A percentile compares a stretch with the other conserved stretches of the same genome.
phyloP scores from a whole-genome alignment of 1,139 yeast genomes.

The Saccharomycopsis crataegensis region DNA sequence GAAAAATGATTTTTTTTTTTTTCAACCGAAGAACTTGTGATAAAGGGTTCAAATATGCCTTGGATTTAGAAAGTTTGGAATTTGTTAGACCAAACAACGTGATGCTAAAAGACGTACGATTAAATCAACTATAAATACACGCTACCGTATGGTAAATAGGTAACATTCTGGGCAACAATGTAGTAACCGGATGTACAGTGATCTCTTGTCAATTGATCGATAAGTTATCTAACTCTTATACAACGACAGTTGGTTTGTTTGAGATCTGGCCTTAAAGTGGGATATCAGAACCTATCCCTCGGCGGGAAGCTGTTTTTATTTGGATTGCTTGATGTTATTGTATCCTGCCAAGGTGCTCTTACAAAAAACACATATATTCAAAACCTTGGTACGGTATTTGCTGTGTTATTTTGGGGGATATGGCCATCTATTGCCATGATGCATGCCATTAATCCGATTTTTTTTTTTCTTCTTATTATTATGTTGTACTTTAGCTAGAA shows the following conservation, averaged over 20 bases:
- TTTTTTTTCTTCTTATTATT: no score
- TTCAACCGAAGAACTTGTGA: not conserved
- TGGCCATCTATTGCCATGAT: constrained; percentile 1
- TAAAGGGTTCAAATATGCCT: not conserved
- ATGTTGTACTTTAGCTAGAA: no score
- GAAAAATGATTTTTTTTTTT: not conserved
- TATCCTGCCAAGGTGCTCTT: no score
- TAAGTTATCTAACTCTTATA: no score
- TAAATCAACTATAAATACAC: no score
- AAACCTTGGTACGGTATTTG: constrained; percentile 25
- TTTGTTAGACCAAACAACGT: constrained; percentile 31
- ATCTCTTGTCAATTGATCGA: no score
- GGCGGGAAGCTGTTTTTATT: no score
- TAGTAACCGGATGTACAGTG: no score
- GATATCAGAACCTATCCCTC: no score
- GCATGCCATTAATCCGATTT: constrained; percentile 23
- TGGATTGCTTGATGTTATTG: no score
- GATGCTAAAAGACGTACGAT: constrained; percentile 47
- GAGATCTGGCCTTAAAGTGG: not conserved
- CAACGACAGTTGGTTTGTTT: constrained; percentile 36
- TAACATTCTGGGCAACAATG: no score
- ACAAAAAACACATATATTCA: no score
- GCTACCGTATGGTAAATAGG: constrained; percentile 26
- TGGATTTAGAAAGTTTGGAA: not conserved
- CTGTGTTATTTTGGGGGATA: constrained; percentile 31